Evolutionary conservation across 2,329 filamentous ascomycete species (phyloP), one percentile per base, ranked within the genome.

Genomic region (Fusarium mundagurra): DNA sequence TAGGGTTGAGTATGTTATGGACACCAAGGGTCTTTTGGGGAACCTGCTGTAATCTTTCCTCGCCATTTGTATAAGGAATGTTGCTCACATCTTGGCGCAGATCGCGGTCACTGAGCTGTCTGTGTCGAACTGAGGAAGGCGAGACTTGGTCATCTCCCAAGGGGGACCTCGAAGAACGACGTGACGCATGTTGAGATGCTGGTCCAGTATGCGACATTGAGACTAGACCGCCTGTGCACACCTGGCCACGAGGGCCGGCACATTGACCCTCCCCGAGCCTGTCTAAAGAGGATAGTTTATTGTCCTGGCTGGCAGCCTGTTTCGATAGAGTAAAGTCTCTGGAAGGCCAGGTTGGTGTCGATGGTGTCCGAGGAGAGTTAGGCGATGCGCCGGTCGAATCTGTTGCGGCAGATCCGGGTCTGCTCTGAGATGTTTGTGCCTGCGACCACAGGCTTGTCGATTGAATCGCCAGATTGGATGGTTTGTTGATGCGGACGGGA

Each of bases 141-240:
- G 80, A 77, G 61, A 57, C 55, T 60, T 78, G 77, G 54, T 79
- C 76, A 73, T 82, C 81, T 79, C 80, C 80, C 70, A 82, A 76
- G 71, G 86, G 83, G 63, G 86, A 86, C 77, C 81, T 84, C 73
- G 85, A 84, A 74, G 84, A 82, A 77, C 82, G 85, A 80, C 84
- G 87, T 83, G 88, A 88, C 81, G 85, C 83, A 86, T 88, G 86
- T 81, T 83, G 86, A 87, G 88, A 84, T 83, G 84, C 85, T 86
- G 86, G 82, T 79, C 85, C 87, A 85, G 86, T 87, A 86, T 90
- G 88, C 85, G 89, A 91, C 90, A 92, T 92, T 85, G 88, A 87
- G 85, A 84, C 84, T 87, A 86, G 86, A 83, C 89, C 88, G 86
- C 88, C 87, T 86, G 83, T 84, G 82, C 83, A 82, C 83, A 83